These are phyloP conservation scores for Didymella exigua DNA, from an alignment of 2,329 filamentous ascomycete genomes.

Conservation along the genomic window DNA sequence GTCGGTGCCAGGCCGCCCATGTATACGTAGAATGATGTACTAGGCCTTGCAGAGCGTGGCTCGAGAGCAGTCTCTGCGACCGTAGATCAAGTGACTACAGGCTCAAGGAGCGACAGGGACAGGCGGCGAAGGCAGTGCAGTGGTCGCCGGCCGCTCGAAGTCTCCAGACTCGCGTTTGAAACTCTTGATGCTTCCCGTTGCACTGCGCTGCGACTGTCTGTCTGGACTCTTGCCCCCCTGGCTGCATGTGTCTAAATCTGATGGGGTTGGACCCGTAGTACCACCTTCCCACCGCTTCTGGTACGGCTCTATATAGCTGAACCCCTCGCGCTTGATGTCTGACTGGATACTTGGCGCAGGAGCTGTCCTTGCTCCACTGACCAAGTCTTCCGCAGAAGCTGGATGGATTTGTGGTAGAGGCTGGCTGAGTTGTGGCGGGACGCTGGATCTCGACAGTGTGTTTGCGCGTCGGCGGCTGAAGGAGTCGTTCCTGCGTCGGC, in stretches of 20 bases:
- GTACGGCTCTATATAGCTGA: conserved; percentile 38
- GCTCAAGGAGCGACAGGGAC: conserved; percentile 22
- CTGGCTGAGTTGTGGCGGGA: conserved; percentile 44
- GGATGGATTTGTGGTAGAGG: conserved; percentile 43
- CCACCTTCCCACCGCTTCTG: conserved; percentile 42
- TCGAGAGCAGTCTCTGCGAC: background rate
- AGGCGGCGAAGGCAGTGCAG: conserved; percentile 28
- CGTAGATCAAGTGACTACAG: background rate
- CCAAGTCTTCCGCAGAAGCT: conserved; percentile 40
- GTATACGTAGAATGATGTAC: conserved; percentile 17
- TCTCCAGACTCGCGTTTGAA: conserved; percentile 43
- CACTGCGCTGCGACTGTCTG: conserved; percentile 42
- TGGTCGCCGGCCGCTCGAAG: conserved; percentile 24
- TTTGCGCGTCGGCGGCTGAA: conserved; percentile 44
- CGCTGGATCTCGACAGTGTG: conserved; percentile 38
- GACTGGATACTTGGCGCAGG: conserved; percentile 38
- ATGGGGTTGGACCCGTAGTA: conserved; percentile 22
- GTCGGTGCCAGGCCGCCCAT: conserved; percentile 39
- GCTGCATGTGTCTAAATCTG: conserved; percentile 35
- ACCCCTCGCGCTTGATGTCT: conserved; percentile 37
- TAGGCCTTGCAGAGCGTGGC: background rate
- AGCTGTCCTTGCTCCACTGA: conserved; percentile 45
- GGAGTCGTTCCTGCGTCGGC: conserved; percentile 41
- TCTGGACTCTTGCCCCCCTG: conserved; percentile 41
- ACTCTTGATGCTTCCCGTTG: conserved; percentile 43